Conservation (phyloP, 306 rosid species). For the Begonia loranthoides region DNA sequence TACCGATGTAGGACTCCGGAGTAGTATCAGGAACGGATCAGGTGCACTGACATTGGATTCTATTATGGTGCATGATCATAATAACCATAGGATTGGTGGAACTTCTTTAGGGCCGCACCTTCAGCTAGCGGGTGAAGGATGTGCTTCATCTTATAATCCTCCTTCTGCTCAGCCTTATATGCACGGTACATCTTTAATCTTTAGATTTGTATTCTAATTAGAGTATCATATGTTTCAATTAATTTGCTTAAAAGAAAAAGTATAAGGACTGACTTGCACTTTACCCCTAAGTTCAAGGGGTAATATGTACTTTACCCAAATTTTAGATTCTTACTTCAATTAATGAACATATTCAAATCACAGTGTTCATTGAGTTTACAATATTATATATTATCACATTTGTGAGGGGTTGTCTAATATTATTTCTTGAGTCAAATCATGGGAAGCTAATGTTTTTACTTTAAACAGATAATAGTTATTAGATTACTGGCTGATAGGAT, state of each 20-base stretch:
- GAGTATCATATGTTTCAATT: not conserved
- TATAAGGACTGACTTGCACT: no score
- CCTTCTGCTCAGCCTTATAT: constrained; percentile 39
- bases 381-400: no score
- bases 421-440: not conserved
- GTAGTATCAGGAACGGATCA: constrained; percentile 2
- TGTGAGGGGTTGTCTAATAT: no score
- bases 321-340: not conserved
- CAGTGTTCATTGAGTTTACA: no score
- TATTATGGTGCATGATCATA: constrained; percentile 14
- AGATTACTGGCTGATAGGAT: not conserved
- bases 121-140: constrained; percentile 40
- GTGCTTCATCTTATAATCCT: constrained; percentile 58
- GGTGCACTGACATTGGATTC: constrained; percentile 6
- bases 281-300: not conserved
- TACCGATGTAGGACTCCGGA: constrained; percentile 2
- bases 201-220: not conserved
- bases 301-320: no score
- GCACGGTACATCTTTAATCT: constrained; percentile 7
- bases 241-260: no score
- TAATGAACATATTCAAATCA: not conserved
- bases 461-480: not conserved
- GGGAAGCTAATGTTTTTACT: not conserved
- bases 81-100: constrained; percentile 40
- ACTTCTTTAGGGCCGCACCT: constrained; percentile 66